Evolutionary conservation across 768 basidiomycete genomes (phyloP).

Genomic region (Kwoniella shandongensis): DNA sequence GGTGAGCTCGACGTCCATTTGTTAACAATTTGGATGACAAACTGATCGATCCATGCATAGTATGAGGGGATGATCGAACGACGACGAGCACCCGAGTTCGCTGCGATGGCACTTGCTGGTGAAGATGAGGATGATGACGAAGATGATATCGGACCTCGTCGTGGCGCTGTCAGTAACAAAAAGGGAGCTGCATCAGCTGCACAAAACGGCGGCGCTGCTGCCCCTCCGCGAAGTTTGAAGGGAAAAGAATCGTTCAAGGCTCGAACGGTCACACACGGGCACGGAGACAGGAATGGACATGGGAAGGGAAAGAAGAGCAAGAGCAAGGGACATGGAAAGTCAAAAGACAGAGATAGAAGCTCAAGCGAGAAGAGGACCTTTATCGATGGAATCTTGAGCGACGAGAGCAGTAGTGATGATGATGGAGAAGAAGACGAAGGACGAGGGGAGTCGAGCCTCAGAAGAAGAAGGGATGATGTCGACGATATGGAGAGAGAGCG

Average conservation of each 20-base stretch:
- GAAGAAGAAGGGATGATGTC: background rate
- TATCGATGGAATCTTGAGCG: conserved; percentile 35
- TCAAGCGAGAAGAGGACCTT: conserved; percentile 26
- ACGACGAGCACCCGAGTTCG: conserved; percentile 48
- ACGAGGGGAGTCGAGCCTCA: no score
- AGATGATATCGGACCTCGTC: conserved; percentile 27
- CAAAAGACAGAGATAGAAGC: conserved; percentile 10
- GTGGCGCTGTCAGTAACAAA: conserved; percentile 4
- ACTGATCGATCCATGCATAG: conserved; percentile 13
- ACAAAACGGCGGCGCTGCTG: conserved; percentile 8
- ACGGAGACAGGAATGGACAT: background rate
- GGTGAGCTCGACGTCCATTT: conserved; percentile 26
- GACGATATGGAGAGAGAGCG: conserved; percentile 8
- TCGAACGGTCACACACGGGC: conserved; percentile 2
- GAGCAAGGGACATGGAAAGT: conserved; percentile 14
- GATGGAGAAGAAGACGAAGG: conserved; percentile 11
- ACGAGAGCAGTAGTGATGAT: conserved; percentile 9
- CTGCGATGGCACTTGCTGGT: conserved; percentile 44
- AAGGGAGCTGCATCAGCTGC: background rate
- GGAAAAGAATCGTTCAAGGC: conserved; percentile 45
- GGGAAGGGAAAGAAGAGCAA: conserved; percentile 13
- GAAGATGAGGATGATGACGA: conserved; percentile 51
- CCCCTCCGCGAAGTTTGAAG: conserved; percentile 33
- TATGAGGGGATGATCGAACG: conserved; percentile 52
- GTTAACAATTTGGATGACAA: background rate